Conservation (phyloP, 2,329 filamentous ascomycete species). For the Fusarium sp. region DNA sequence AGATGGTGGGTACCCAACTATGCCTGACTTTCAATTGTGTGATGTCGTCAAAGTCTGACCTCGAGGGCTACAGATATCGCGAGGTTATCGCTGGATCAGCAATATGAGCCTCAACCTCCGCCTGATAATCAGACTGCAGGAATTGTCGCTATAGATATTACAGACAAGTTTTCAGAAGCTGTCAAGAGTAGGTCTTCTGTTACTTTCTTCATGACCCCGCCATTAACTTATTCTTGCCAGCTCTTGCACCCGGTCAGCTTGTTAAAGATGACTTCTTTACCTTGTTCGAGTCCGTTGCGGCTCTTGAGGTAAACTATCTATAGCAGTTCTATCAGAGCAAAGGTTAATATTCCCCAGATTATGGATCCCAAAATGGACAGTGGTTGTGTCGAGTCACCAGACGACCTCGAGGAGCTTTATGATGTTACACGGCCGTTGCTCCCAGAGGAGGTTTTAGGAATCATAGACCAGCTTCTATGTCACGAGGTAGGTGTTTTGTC, state of each 20-base stretch:
- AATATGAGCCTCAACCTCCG: conserved; percentile 46
- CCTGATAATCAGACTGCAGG: conserved; percentile 61
- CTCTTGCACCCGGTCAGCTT: conserved; percentile 81
- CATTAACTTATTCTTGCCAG: conserved; percentile 59
- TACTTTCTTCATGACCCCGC: conserved; percentile 24
- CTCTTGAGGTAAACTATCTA: conserved; percentile 71
- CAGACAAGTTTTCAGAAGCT: conserved; percentile 66
- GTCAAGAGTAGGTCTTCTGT: conserved; percentile 60
- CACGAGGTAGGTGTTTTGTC: conserved; percentile 73
- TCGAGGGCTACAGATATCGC: conserved; percentile 54
- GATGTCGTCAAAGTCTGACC: conserved; percentile 46
- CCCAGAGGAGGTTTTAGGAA: conserved; percentile 86
- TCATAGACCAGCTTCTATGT: conserved; percentile 93
- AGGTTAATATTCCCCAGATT: conserved; percentile 70
- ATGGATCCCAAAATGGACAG: conserved; percentile 99
- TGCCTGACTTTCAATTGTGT: conserved; percentile 12
- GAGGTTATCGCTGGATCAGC: conserved; percentile 56
- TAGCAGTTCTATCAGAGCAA: no score
- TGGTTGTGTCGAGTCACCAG: conserved; percentile 81
- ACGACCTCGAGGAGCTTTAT: conserved; percentile 86
- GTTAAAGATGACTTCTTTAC: conserved; percentile 96
- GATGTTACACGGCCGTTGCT: conserved; percentile 76
- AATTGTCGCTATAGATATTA: conserved; percentile 70
- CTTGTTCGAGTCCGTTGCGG: conserved; percentile 92
- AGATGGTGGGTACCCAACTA: conserved; percentile 51